Base-by-base conservation (phyloP, 257 asterid species). In the Solanum piurae region DNA sequence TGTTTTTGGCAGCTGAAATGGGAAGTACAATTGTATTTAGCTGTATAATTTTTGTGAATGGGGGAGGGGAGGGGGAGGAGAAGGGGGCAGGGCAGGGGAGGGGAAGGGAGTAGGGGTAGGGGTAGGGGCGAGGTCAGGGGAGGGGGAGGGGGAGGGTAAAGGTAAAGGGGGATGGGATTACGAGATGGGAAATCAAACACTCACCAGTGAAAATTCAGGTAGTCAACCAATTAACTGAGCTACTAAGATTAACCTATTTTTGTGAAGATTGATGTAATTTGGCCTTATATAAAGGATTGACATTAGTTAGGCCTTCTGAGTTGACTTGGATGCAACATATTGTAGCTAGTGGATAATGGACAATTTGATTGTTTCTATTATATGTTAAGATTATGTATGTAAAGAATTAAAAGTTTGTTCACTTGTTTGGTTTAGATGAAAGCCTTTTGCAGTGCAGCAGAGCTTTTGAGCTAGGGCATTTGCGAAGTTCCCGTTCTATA, bases 41-140 rank as follows among this genome's bases (percentile, higher is more conserved):
- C 44, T 46, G 29, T 82, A 9, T 33, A 31, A 4, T 29, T 68
- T 29, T 12, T 10, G 52, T 20, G 5, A 37, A 36, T 14, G 55
- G 20, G 55, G 7, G 20, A 4, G 5, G 20, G 20, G 6, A 1
- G 60, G 8, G 60, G 21, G 18, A 1, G 18, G 5, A 0, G 49
- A 2, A 3, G 13, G 0, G 14, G 55, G 44, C 0, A 0, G 29
- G 69, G 69, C 0, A 44, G 68, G 66, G 68, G 64, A 0, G 2
- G 4, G 9, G 23, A 1, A 13, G 5, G 21, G 12, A 5, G 6
- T 0, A 0, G 29, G 69, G 69, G 1, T 0, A 12, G 6, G 29
- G 13, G 12, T 0, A 16, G 58, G 18, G 2, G 11, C 0, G 9
- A 12, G 44, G 3, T 5, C 0, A 44, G 68, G 66, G 68, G 64